Base-by-base conservation (phyloP, 192 early-diverging fungal species). In the Dissophora globulifera region DNA sequence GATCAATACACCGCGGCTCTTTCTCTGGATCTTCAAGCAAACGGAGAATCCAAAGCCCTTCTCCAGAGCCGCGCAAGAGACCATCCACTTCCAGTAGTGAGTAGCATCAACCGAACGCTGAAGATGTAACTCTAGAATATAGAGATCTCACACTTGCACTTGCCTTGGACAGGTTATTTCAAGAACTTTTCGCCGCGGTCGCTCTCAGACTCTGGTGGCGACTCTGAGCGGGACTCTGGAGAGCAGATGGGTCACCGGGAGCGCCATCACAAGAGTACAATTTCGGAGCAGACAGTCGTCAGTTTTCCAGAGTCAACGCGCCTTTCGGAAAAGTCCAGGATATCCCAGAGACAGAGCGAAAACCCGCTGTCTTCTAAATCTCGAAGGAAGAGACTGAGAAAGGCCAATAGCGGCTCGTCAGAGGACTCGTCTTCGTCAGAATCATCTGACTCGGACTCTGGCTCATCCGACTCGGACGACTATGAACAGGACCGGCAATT, bases 21-120 rank as follows among this genome's bases (percentile, higher is more conserved):
- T 13, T 29, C 22, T 10, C 10, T 8, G 10, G 4, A 4, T n/a
- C 25, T 42, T 30, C 61, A 50, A 58, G 43, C 55, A 67, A 67
- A 20, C 46, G 65, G 31, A 42, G 65, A 0, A 56, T 41, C 33
- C 31, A 48, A 4, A 58, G 33, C 20, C 12, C 27, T 11, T 67
- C 65, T 0, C 65, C 65, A 25, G 48, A 67, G 27, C 65, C 65
- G 7, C 22, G 55, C n/a, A 67, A 58, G 25, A 50, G 46, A 19
- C 22, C 47, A 1, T 6, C 54, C 22, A 50, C 35, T 19, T 26
- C 49, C 6, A 30, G 26, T 15, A 30, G 22, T 32, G 61, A 52
- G 20, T 48, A 62, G 23, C 19, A 25, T 15, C 33, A 26, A 12
- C 35, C 61, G n/a, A n/a, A n/a, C n/a, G n/a, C n/a, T n/a, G n/a